phyloP scores from a whole-genome alignment of 352 stramenopile species.

The Phytopythium cucurbitacearum region DNA sequence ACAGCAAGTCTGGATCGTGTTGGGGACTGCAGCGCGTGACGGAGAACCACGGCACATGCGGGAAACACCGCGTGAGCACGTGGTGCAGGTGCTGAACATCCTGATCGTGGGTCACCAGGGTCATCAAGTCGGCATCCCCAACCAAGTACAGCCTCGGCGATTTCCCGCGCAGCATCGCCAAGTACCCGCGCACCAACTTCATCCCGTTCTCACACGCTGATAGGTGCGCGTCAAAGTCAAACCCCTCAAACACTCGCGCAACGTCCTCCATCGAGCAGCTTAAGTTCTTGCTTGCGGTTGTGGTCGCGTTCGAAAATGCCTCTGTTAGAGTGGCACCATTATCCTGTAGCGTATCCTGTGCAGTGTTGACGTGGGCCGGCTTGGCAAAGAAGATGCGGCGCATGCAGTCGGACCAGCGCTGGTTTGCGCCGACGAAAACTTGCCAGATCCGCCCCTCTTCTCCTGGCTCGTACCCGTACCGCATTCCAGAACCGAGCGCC shows the following conservation, averaged over 20 bases:
- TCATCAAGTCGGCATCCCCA: slow-evolving; percentile 32
- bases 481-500: too few species aligned
- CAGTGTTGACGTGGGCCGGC: background rate
- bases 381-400: slow-evolving; percentile 37
- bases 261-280: slow-evolving; percentile 35
- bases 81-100: slow-evolving; percentile 22
- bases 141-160: slow-evolving; percentile 38
- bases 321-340: background rate
- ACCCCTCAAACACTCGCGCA: slow-evolving; percentile 39
- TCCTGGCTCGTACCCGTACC: too few species aligned
- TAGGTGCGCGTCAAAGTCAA: slow-evolving; percentile 45
- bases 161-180: slow-evolving; percentile 27
- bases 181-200: slow-evolving; percentile 34
- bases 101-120: slow-evolving; percentile 33
- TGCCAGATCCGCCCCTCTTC: slow-evolving; percentile 14
- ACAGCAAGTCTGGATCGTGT: background rate
- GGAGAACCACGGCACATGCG: slow-evolving; percentile 27
- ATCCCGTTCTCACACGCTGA: slow-evolving; percentile 31
- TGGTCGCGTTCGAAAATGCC: background rate
- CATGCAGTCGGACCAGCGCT: slow-evolving; percentile 39
- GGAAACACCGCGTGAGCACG: slow-evolving; percentile 35
- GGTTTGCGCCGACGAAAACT: slow-evolving; percentile 23
- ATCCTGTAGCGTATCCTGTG: background rate
- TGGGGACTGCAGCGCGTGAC: slow-evolving; percentile 14
- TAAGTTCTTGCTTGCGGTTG: slow-evolving; percentile 11